Evolutionary conservation across 2,329 filamentous ascomycete species (phyloP).

Genomic region (Sporothrix pallida): DNA sequence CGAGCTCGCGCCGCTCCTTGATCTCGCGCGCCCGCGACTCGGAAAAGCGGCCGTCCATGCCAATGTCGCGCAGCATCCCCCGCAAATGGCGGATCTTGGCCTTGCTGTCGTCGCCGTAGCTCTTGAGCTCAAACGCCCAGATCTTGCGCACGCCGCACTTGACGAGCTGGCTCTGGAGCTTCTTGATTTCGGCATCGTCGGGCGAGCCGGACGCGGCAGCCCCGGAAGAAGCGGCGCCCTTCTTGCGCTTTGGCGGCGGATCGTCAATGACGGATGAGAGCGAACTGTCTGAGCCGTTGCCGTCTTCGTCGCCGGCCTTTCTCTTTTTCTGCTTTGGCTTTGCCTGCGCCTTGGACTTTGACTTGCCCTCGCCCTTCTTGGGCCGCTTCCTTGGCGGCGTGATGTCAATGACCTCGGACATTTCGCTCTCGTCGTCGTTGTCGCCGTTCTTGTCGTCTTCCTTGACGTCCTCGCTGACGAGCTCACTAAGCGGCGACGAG

Average conservation of each 20-base stretch:
- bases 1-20: constrained; percentile 83
- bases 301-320: constrained; percentile 1
- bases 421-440: constrained; percentile 28
- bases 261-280: constrained; percentile 82
- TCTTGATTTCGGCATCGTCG: constrained; percentile 82
- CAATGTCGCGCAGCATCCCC: constrained; percentile 76
- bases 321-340: not conserved
- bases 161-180: constrained; percentile 79
- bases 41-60: constrained; percentile 89
- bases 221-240: constrained; percentile 47
- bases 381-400: constrained; percentile 39
- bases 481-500: constrained; percentile 32
- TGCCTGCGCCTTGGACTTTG: not conserved
- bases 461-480: constrained; percentile 21
- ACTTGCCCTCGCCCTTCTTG: constrained; percentile 36
- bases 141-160: constrained; percentile 94
- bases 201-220: constrained; percentile 50
- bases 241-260: constrained; percentile 48
- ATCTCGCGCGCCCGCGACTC: constrained; percentile 83
- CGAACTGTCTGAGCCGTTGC: constrained; percentile 55
- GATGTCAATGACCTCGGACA: constrained; percentile 31
- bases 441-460: not conserved
- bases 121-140: constrained; percentile 84
- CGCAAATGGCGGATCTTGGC: constrained; percentile 85
- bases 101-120: constrained; percentile 70